A percentile compares a stretch with the other conserved stretches of the same genome.
phyloP scores from a whole-genome alignment of 257 asterid species.

The Solanum sitiens region DNA sequence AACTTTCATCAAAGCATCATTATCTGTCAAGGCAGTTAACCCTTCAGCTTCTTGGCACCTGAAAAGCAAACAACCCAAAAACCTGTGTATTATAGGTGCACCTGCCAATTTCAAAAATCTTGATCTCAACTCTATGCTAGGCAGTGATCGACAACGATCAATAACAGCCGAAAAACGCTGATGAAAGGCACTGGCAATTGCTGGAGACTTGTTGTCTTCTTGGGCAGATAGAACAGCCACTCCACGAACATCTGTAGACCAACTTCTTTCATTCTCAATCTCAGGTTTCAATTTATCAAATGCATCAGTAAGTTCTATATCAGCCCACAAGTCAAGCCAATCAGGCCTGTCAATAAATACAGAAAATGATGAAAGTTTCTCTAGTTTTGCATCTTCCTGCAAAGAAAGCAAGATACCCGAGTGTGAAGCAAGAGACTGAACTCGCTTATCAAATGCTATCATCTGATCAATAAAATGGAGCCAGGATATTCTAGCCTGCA shows the following conservation, averaged over 20 bases:
- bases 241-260: conserved; percentile 37
- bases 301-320: conserved; percentile 60
- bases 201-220: conserved; percentile 63
- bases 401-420: conserved; percentile 56
- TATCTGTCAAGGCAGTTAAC: conserved; percentile 78
- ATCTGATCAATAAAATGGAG: conserved; percentile 76
- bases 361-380: conserved; percentile 56
- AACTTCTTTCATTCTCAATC: conserved; percentile 57
- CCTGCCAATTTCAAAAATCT: conserved; percentile 55
- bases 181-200: conserved; percentile 47
- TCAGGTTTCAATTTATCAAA: conserved; percentile 51
- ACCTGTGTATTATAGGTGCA: conserved; percentile 45
- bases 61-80: conserved; percentile 41
- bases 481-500: conserved; percentile 66
- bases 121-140: conserved; percentile 56
- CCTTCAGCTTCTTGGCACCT: conserved; percentile 99
- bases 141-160: conserved; percentile 77
- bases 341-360: conserved; percentile 93
- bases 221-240: conserved; percentile 34
- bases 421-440: conserved; percentile 52
- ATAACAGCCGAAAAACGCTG: conserved; percentile 42
- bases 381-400: conserved; percentile 54
- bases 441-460: conserved; percentile 72
- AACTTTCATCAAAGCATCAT: conserved; percentile 67
- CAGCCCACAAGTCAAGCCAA: conserved; percentile 93